Conservation (phyloP, 1,139 yeast species). For the Debaryomyces coudertii region DNA sequence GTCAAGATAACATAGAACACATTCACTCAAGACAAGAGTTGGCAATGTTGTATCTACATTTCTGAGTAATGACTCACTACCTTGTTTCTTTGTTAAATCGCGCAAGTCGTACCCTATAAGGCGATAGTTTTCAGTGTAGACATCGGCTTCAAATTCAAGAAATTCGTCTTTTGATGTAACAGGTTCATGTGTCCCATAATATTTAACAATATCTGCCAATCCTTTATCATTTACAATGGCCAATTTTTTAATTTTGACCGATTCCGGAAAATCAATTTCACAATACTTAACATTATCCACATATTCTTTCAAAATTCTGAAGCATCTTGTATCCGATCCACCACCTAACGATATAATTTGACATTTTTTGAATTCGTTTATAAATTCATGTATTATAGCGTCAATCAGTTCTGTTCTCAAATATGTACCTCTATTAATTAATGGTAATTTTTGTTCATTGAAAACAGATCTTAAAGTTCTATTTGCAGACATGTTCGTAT, state of each 20-base stretch:
- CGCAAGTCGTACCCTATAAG: conserved; percentile 62
- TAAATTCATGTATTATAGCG: conserved; percentile 51
- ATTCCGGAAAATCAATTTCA: conserved; percentile 76
- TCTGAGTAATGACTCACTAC: conserved; percentile 7
- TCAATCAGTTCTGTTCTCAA: conserved; percentile 71
- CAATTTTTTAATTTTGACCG: conserved; percentile 61
- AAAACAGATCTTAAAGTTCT: conserved; percentile 47
- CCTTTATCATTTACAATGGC: conserved; percentile 43
- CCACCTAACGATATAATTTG: conserved; percentile 88
- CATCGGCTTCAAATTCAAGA: conserved; percentile 24
- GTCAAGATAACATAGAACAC: conserved; percentile 82
- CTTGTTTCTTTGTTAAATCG: conserved; percentile 15
- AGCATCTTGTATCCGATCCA: conserved; percentile 91
- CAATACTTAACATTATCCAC: conserved; percentile 46
- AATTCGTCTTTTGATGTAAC: conserved; percentile 29
- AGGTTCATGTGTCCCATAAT: conserved; percentile 15
- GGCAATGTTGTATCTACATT: conserved; percentile 48
- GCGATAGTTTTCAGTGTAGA: conserved; percentile 54
- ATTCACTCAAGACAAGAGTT: conserved; percentile 81
- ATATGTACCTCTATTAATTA: conserved; percentile 83
- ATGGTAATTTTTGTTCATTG: conserved; percentile 62
- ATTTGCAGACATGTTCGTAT: conserved; percentile 42
- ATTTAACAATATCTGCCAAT: conserved; percentile 25
- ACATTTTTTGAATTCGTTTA: conserved; percentile 35
- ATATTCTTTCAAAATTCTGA: conserved; percentile 41